Evolutionary conservation across 345 rosid species (phyloP).

Genomic region (Abelmoschus esculentus): DNA sequence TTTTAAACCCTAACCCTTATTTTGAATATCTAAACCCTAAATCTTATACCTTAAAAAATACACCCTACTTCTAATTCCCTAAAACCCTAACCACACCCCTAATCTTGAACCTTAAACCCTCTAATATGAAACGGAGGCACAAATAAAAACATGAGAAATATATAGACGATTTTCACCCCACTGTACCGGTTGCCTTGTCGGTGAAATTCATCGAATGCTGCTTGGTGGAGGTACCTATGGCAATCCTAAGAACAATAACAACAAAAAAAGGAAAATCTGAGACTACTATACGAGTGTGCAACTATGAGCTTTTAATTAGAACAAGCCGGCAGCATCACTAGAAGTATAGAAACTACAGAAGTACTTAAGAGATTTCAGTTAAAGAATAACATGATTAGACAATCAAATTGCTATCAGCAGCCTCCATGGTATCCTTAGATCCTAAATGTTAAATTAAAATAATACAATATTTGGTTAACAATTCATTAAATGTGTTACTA

Average conservation of each 20-base stretch:
- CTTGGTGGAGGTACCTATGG: slow-evolving; percentile 89
- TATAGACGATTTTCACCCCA: too few relatives aligned
- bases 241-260: slow-evolving; percentile 78
- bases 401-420: slow-evolving; percentile 2
- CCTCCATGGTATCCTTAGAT: neutral
- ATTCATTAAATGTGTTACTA: neutral
- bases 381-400: neutral
- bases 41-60: too few relatives aligned
- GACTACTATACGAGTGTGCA: slow-evolving; percentile 85
- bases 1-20: too few relatives aligned
- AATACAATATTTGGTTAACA: neutral
- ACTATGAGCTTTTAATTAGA: slow-evolving; percentile 93
- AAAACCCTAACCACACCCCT: too few relatives aligned
- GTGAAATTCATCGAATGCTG: slow-evolving; percentile 81
- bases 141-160: too few relatives aligned
- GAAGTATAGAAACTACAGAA: slow-evolving; percentile 27
- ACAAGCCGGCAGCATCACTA: slow-evolving; percentile 75
- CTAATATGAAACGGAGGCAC: too few relatives aligned
- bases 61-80: too few relatives aligned
- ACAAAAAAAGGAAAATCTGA: slow-evolving; percentile 86
- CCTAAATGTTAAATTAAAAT: neutral
- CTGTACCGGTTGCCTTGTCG: slow-evolving; percentile 88
- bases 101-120: too few relatives aligned
- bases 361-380: slow-evolving; percentile 10
- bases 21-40: too few relatives aligned